Conservation (phyloP, 177 flowering plant species). For the Vitis hybrid region DNA sequence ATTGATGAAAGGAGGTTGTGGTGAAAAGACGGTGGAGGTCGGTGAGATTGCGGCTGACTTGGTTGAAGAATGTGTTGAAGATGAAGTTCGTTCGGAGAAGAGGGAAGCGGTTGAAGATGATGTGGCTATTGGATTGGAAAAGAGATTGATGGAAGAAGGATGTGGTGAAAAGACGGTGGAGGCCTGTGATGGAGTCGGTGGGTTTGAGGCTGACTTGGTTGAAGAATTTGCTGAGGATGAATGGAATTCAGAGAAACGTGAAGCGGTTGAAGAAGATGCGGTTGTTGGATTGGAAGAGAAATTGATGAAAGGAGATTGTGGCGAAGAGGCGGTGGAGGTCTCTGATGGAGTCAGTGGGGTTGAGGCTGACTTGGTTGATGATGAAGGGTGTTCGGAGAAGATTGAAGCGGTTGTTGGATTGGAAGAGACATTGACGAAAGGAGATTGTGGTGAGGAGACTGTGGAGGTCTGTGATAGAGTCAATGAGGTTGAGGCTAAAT, state of each 20-base stretch:
- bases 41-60: background rate
- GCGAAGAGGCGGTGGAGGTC: background rate
- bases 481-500: background rate
- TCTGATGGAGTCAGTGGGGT: background rate
- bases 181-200: background rate
- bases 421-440: constrained; percentile 4
- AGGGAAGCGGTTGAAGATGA: background rate
- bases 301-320: constrained; percentile 9
- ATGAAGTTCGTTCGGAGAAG: background rate
- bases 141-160: constrained; percentile 4
- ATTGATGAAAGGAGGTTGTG: constrained; percentile 6
- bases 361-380: background rate
- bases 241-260: background rate
- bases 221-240: background rate
- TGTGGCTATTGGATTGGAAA: background rate
- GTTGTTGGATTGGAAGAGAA: background rate
- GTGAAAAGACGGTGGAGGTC: background rate
- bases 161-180: background rate
- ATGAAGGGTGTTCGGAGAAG: background rate
- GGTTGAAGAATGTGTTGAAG: background rate
- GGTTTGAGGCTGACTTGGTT: background rate
- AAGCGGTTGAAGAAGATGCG: background rate
- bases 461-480: background rate
- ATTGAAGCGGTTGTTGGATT: background rate
- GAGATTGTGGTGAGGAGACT: background rate